These are phyloP conservation scores for Sinapis alba DNA, from an alignment of 441 rosid genomes.

Conservation along the genomic window DNA sequence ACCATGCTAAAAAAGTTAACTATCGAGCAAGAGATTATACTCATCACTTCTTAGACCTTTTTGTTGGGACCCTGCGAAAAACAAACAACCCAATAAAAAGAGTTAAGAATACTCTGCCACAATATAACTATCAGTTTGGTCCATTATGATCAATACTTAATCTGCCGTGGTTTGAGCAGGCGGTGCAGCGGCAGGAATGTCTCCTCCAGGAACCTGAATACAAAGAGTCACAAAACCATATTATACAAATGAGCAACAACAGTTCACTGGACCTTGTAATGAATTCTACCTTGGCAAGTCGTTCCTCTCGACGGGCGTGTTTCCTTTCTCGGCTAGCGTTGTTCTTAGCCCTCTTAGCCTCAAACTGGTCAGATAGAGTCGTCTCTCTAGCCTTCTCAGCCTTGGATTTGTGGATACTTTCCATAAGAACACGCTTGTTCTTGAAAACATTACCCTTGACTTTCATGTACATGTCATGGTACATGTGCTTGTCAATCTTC, in stretches of 20 bases:
- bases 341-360: conserved; percentile 51
- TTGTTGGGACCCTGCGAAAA: too few relatives aligned
- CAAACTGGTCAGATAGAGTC: conserved; percentile 51
- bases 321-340: conserved; percentile 51
- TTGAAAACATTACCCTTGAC: conserved; percentile 85
- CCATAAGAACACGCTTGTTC: conserved; percentile 54
- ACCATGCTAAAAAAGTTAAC: too few relatives aligned
- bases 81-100: too few relatives aligned
- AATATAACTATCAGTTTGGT: too few relatives aligned
- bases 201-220: conserved; percentile 60
- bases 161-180: too few relatives aligned
- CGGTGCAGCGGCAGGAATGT: background rate
- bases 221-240: background rate
- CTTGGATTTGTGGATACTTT: conserved; percentile 54
- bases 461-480: too few relatives aligned
- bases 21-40: too few relatives aligned
- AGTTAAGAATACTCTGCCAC: too few relatives aligned
- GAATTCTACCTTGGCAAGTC: conserved; percentile 26
- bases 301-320: conserved; percentile 67
- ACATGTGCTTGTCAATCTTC: conserved; percentile 68
- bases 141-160: too few relatives aligned
- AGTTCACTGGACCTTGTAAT: background rate
- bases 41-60: too few relatives aligned
- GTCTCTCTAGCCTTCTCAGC: conserved; percentile 55
- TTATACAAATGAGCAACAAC: background rate